Percentiles rank a stretch among this genome's conserved stretches.
Evolutionary conservation across 164 flowering plant species (phyloP).

Genomic region (Umbellularia californica): DNA sequence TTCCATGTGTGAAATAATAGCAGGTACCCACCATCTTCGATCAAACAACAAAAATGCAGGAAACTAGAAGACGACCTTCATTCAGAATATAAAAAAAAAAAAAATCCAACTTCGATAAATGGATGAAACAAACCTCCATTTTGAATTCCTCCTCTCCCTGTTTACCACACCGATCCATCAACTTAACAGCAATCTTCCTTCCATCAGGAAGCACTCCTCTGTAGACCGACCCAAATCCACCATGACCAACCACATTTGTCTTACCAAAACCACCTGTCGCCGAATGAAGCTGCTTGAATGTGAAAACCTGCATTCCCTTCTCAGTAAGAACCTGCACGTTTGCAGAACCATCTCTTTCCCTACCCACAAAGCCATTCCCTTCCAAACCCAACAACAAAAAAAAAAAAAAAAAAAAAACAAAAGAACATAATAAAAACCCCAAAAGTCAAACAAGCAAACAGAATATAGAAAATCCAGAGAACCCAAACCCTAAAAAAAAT

Average conservation of each 20-base stretch:
- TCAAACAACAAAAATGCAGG: too few relatives aligned
- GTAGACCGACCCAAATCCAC: slow-evolving; percentile 86
- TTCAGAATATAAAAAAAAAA: too few relatives aligned
- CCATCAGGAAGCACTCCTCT: slow-evolving; percentile 82
- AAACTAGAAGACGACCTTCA: too few relatives aligned
- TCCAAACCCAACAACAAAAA: slow-evolving; percentile 5
- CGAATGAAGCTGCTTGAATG: slow-evolving; percentile 86
- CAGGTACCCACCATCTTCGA: too few relatives aligned
- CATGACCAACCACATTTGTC: slow-evolving; percentile 84
- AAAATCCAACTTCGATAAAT: too few relatives aligned
- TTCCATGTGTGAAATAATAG: too few relatives aligned
- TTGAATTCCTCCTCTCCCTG: slow-evolving; percentile 94
- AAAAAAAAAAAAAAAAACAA: background rate
- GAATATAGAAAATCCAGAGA: background rate
- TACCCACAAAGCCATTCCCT: slow-evolving; percentile 37
- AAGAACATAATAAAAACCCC: background rate
- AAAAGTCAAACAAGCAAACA: background rate
- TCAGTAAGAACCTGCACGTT: slow-evolving; percentile 42
- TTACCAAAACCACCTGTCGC: slow-evolving; percentile 90
- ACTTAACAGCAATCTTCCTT: slow-evolving; percentile 77
- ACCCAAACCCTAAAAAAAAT: background rate
- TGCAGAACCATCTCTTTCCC: slow-evolving; percentile 15
- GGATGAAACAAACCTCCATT: slow-evolving; percentile 57
- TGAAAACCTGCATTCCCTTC: slow-evolving; percentile 69
- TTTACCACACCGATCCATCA: slow-evolving; percentile 83